phyloP scores from a whole-genome alignment of 2,329 filamentous ascomycete genomes.

The Pseudopithomyces chartarum region DNA sequence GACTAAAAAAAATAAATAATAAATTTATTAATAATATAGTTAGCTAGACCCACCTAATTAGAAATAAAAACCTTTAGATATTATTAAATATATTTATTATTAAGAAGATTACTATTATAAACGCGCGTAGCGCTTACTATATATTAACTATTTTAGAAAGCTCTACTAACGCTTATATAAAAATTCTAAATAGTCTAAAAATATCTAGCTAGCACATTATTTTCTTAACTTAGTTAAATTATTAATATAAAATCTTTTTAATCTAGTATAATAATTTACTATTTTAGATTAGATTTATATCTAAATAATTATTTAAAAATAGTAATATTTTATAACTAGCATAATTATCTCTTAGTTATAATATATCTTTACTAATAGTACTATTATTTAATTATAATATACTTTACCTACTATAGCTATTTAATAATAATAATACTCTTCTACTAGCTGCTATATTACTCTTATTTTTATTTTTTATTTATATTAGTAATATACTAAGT shows the following conservation, averaged over 20 bases:
- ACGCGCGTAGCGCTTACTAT: background rate
- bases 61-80: too few species aligned
- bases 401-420: too few species aligned
- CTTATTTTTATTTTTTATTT: too few species aligned
- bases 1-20: constrained; percentile 5
- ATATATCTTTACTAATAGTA: too few species aligned
- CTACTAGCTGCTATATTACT: too few species aligned
- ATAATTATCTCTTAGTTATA: too few species aligned
- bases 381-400: too few species aligned
- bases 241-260: background rate
- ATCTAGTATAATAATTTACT: background rate
- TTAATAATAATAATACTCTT: background rate
- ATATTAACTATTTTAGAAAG: constrained; percentile 1
- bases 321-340: too few species aligned
- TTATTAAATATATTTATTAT: background rate
- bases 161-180: background rate
- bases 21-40: constrained; percentile 1
- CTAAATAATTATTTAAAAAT: too few species aligned
- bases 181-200: background rate
- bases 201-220: constrained; percentile 1
- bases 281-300: too few species aligned
- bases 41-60: background rate
- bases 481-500: too few species aligned
- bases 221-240: background rate
- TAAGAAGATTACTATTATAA: background rate